phyloP scores from a whole-genome alignment of 2,329 filamentous ascomycete species.

The Purpureocillium takamizusanense region DNA sequence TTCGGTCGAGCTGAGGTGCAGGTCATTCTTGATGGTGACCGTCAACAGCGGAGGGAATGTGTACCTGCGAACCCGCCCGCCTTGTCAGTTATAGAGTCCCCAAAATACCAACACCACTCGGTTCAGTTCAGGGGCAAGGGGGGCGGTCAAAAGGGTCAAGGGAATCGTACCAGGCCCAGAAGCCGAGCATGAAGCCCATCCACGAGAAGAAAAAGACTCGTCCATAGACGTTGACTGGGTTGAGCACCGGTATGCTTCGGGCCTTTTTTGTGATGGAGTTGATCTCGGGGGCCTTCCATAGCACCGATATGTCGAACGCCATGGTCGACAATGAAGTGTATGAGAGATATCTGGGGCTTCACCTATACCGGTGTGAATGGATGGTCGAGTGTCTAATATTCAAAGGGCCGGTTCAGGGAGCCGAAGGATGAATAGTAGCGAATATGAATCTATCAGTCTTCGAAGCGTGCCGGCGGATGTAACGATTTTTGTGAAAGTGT shows the following conservation, averaged over 20 bases:
- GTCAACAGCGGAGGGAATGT: slow-evolving; percentile 76
- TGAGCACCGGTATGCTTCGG: slow-evolving; percentile 68
- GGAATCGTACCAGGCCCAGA: slow-evolving; percentile 62
- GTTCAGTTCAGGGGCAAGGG: no score
- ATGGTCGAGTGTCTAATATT: no score
- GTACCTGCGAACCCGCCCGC: slow-evolving; percentile 41
- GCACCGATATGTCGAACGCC: slow-evolving; percentile 16
- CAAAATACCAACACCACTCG: no score
- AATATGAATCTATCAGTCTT: no score
- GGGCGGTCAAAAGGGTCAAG: not conserved
- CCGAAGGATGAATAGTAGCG: no score
- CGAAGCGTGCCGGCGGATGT: no score
- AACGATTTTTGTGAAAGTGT: no score
- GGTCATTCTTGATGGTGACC: slow-evolving; percentile 71
- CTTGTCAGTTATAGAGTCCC: no score
- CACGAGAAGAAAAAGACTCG: slow-evolving; percentile 87
- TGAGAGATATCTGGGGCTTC: no score
- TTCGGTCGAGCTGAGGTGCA: slow-evolving; percentile 60
- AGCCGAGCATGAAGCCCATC: slow-evolving; percentile 78
- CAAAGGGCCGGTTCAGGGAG: no score
- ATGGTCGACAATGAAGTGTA: slow-evolving; percentile 8
- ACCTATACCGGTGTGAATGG: no score
- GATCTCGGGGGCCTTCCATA: slow-evolving; percentile 50
- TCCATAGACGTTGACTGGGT: slow-evolving; percentile 70
- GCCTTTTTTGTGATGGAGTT: slow-evolving; percentile 83